Evolutionary conservation across 768 basidiomycete genomes (phyloP).

Genomic region (Roridomyces roridus): DNA sequence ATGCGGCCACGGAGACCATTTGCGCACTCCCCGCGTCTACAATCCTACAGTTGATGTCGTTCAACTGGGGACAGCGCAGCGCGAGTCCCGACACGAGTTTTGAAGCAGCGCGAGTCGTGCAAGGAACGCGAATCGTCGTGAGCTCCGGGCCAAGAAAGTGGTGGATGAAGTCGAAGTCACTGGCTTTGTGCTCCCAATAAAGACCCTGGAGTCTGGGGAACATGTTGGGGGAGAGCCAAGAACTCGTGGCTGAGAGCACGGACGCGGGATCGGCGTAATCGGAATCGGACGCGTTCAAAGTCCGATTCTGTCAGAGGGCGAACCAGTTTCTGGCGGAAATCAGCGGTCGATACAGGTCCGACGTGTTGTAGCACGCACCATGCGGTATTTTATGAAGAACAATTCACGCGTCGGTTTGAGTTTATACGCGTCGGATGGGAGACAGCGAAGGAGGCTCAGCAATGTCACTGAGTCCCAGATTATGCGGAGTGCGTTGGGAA

Average conservation of each 20-base stretch:
- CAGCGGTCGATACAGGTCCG: background rate
- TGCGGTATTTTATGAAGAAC: background rate
- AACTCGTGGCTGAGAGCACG: background rate
- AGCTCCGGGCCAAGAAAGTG: background rate
- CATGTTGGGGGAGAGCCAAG: background rate
- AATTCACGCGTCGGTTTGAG: background rate
- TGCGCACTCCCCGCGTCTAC: background rate
- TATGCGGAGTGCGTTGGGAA: background rate
- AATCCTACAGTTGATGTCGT: background rate
- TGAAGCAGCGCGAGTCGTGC: background rate
- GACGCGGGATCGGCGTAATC: background rate
- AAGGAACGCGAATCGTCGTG: background rate
- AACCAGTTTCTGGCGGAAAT: too few species aligned
- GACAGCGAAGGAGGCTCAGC: background rate
- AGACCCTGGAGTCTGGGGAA: background rate
- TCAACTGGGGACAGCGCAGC: background rate
- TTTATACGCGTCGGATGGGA: background rate
- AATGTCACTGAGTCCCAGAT: background rate
- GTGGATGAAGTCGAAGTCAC: too few species aligned
- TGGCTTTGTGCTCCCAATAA: background rate
- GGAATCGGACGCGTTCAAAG: background rate
- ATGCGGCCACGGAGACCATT: background rate
- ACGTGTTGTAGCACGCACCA: background rate
- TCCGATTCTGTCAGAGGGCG: too few species aligned
- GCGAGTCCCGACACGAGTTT: background rate